Conservation (phyloP, 2,329 filamentous ascomycete species). For the Botryotinia globosa region DNA sequence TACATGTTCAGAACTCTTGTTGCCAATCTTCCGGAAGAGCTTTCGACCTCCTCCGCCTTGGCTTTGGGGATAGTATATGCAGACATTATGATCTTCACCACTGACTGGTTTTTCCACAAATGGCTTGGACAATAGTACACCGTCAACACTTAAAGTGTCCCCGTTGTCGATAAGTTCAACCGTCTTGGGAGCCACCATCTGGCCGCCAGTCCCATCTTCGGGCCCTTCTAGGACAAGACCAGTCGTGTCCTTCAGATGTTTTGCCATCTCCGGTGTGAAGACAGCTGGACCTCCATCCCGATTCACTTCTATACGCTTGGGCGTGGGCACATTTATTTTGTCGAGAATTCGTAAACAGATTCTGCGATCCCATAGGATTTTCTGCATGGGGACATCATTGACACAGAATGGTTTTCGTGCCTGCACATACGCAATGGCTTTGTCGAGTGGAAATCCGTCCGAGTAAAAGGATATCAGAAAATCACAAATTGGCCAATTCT, state of each 20-base stretch:
- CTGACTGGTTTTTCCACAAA: slow-evolving; percentile 99
- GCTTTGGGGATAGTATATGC: slow-evolving; percentile 91
- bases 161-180: slow-evolving; percentile 88
- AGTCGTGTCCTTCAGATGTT: slow-evolving; percentile 76
- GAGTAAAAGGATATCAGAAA: slow-evolving; percentile 98
- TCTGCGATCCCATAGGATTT: slow-evolving; percentile 91
- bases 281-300: slow-evolving; percentile 85
- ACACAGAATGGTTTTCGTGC: slow-evolving; percentile 94
- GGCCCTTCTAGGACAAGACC: slow-evolving; percentile 72
- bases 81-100: slow-evolving; percentile 97
- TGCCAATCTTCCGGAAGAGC: slow-evolving; percentile 94
- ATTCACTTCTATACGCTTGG: slow-evolving; percentile 83
- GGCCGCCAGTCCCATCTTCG: slow-evolving; percentile 61
- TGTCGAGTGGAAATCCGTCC: slow-evolving; percentile 93
- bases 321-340: slow-evolving; percentile 84
- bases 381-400: slow-evolving; percentile 96
- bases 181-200: slow-evolving; percentile 52
- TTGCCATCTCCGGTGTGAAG: slow-evolving; percentile 73
- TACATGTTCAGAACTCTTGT: slow-evolving; percentile 97
- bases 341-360: slow-evolving; percentile 86
- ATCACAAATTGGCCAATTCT: slow-evolving; percentile 91
- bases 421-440: slow-evolving; percentile 93
- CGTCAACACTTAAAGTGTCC: slow-evolving; percentile 85
- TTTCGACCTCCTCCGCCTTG: slow-evolving; percentile 85
- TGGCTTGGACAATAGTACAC: slow-evolving; percentile 76